Evolutionary conservation across 1,139 yeast species (phyloP).

Genomic region (Geotrichum siamense): DNA sequence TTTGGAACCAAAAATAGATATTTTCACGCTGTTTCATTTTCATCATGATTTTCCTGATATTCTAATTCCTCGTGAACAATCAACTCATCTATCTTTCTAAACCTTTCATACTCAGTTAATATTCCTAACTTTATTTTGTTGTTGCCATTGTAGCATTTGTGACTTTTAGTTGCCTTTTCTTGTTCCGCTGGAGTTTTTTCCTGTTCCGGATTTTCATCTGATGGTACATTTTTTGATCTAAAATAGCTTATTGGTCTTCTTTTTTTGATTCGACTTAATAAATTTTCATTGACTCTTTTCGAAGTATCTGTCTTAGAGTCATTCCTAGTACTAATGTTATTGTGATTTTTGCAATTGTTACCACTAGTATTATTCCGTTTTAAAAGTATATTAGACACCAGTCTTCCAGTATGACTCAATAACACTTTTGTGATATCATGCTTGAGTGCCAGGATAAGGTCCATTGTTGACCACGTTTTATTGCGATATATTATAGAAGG

Average conservation of each 20-base stretch:
- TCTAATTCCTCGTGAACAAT: conserved; percentile 1
- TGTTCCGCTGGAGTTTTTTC: not conserved
- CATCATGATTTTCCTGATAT: no score
- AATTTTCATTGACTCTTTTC: no score
- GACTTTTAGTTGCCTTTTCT: no score
- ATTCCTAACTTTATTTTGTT: conserved; percentile 1
- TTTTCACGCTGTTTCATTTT: no score
- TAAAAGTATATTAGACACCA: conserved; percentile 53
- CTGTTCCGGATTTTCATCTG: not conserved
- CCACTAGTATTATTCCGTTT: not conserved
- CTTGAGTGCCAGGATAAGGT: conserved; percentile 54
- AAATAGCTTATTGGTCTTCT: not conserved
- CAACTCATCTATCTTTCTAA: conserved; percentile 2
- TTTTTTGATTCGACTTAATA: no score
- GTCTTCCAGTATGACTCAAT: conserved; percentile 67
- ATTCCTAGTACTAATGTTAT: no score
- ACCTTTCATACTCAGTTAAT: conserved; percentile 6
- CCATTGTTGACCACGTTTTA: conserved; percentile 74
- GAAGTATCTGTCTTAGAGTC: no score
- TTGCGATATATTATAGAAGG: conserved; percentile 58
- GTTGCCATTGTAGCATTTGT: not conserved
- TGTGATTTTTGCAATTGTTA: no score
- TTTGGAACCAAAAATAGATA: no score
- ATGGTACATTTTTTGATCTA: not conserved
- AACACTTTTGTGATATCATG: conserved; percentile 59